Evolutionary conservation across 805 yeast genomes (phyloP), one percentile per base, ranked within the genome.

Genomic region (Metschnikowia peoriensis): DNA sequence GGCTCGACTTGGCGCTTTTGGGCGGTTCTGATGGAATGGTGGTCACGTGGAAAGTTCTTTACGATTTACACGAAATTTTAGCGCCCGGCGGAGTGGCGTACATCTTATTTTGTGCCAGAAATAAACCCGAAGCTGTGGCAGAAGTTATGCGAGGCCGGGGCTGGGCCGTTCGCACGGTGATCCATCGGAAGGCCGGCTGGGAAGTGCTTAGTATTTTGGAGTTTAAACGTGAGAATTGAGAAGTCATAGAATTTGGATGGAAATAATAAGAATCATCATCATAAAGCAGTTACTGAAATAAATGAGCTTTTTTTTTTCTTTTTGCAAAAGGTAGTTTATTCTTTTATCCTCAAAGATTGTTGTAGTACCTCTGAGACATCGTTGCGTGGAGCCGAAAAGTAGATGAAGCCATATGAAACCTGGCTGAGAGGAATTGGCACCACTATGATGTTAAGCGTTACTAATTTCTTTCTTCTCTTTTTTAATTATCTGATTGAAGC

Each of bases 11-110:
- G 51, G 99, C 99, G 0, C 76, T 94, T 27, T 77, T 86, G 28
- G 99, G 99, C 0, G 99, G 99, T 0, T 72, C 74, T 8, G 86
- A 88, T 61, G 99, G 99, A 0, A 93, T 94, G 98, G 83, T 77
- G 27, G 84, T 89, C 17, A 94, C 99, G 0, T 73, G 83, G 68
- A 69, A 70, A 49, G 76, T 94, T 1, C 70, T 94, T 29, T 73
- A 82, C 41, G 52, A 66, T 9, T 69, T 94, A 38, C 78, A 80
- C 34, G n/a, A 50, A 0, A 78, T 82, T 1, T 66, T 94, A n/a
- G 65, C 85, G 1, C 53, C 66, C 0, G 40, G 38, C 6, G 99
- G 99, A 0, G 77, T 82, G 6, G 98, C 97, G 0, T 93, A 90
- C 61, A 85, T 94, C 12, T 71, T 94, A 35, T 94, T 94, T 62